Evolutionary conservation across 306 rosid genomes (phyloP).

Genomic region (Gastrolobium villosum): DNA sequence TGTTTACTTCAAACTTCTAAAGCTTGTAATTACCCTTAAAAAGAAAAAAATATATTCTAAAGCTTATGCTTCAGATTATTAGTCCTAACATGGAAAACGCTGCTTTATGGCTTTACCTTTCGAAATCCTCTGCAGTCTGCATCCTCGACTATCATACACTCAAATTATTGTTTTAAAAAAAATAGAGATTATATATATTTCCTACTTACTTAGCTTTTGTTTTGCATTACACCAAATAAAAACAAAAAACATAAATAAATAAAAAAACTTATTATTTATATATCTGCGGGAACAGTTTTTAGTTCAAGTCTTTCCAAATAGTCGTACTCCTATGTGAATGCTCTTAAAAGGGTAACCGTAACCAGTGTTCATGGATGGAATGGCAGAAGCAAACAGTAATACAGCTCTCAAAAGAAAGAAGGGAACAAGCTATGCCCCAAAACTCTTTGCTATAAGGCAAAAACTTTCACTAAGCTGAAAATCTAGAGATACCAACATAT

Average conservation of each 20-base stretch:
- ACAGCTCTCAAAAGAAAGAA: neutral
- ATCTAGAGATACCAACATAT: neutral
- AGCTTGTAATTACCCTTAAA: neutral
- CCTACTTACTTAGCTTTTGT: neutral
- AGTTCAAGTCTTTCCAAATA: neutral
- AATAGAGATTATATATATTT: neutral
- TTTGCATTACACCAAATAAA: neutral
- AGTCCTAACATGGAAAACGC: neutral
- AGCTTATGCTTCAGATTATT: conserved; percentile 6
- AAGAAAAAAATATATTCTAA: neutral
- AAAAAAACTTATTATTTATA: neutral
- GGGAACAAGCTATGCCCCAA: neutral
- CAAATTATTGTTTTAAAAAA: neutral
- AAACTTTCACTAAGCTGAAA: neutral
- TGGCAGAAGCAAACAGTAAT: neutral
- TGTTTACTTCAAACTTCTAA: conserved; percentile 10
- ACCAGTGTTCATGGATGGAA: neutral
- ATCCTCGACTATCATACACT: neutral
- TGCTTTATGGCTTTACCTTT: neutral
- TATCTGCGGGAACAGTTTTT: neutral
- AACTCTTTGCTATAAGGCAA: neutral
- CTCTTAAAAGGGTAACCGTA: neutral
- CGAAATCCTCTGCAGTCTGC: neutral
- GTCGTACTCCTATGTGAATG: neutral
- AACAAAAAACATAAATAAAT: neutral